phyloP scores from a whole-genome alignment of 257 asterid species.

The Solanum paucissectum region DNA sequence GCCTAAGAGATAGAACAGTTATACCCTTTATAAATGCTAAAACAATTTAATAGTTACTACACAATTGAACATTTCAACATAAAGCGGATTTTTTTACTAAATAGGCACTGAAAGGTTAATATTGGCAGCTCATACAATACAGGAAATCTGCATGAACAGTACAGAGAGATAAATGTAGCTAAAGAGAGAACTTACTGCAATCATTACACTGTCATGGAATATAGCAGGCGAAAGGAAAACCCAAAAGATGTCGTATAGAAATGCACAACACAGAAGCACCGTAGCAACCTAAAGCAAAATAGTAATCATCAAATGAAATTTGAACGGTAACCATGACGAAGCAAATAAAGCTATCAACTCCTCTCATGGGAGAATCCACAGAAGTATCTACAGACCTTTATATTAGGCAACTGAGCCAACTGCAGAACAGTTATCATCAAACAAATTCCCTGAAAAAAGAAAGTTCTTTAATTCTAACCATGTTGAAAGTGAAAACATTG shows the following conservation, averaged over 20 bases:
- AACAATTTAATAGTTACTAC: neutral
- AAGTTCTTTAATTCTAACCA: neutral
- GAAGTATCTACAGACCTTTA: slow-evolving; percentile 42
- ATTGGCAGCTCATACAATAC: neutral
- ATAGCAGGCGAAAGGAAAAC: slow-evolving; percentile 89
- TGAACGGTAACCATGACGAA: neutral
- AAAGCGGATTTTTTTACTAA: neutral
- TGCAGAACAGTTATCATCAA: slow-evolving; percentile 93
- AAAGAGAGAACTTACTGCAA: slow-evolving; percentile 52
- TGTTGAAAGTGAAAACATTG: neutral
- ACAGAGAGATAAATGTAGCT: slow-evolving; percentile 1
- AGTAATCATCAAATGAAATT: neutral
- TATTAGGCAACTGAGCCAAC: slow-evolving; percentile 90
- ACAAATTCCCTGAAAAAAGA: slow-evolving; percentile 74
- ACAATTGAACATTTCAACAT: neutral
- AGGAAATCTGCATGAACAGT: neutral
- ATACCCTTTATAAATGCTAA: neutral
- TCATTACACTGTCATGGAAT: slow-evolving; percentile 98
- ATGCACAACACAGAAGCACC: slow-evolving; percentile 81
- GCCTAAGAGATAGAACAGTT: neutral
- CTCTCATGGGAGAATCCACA: neutral
- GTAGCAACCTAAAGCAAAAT: slow-evolving; percentile 70
- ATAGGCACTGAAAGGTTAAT: neutral
- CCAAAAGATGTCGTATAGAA: slow-evolving; percentile 94
- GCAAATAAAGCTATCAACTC: neutral